A percentile compares a stretch with the other conserved stretches of the same genome.
phyloP scores from a whole-genome alignment of 352 stramenopile genomes.

The Pythium rishiriense region DNA sequence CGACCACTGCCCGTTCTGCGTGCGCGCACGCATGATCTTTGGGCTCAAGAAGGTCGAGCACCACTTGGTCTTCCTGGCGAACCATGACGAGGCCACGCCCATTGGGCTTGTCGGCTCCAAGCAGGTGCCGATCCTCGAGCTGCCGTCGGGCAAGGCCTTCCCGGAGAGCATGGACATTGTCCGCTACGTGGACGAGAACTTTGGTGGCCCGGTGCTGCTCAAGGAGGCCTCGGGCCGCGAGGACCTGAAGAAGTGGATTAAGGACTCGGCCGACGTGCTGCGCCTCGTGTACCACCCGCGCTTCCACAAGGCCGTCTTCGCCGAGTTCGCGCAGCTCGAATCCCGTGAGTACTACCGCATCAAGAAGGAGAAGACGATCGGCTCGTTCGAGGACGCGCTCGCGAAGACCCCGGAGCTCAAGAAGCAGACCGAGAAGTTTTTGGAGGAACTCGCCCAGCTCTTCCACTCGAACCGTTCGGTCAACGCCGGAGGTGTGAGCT shows the following conservation, averaged over 20 bases:
- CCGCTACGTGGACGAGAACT: slow-evolving; percentile 53
- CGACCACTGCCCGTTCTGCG: slow-evolving; percentile 63
- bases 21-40: slow-evolving; percentile 50
- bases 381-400: slow-evolving; percentile 40
- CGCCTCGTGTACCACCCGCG: slow-evolving; percentile 45
- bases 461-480: slow-evolving; percentile 41
- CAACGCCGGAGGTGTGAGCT: slow-evolving; percentile 45
- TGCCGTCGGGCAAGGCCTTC: slow-evolving; percentile 42
- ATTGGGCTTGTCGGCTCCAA: slow-evolving; percentile 48
- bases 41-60: slow-evolving; percentile 47
- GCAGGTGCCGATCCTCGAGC: slow-evolving; percentile 49
- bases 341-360: slow-evolving; percentile 55
- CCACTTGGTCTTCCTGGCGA: slow-evolving; percentile 44
- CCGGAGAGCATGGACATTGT: slow-evolving; percentile 63
- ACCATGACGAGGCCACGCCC: slow-evolving; percentile 53
- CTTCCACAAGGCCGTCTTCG: slow-evolving; percentile 32
- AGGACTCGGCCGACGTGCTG: slow-evolving; percentile 31
- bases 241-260: slow-evolving; percentile 50
- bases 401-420: slow-evolving; percentile 43
- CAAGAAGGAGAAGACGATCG: slow-evolving; percentile 61
- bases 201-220: slow-evolving; percentile 35
- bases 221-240: slow-evolving; percentile 36
- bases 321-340: slow-evolving; percentile 47
- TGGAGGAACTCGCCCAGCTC: slow-evolving; percentile 40
- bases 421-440: slow-evolving; percentile 36